Conservation (phyloP, 2,329 filamentous ascomycete species). For the Volutella citrinella region DNA sequence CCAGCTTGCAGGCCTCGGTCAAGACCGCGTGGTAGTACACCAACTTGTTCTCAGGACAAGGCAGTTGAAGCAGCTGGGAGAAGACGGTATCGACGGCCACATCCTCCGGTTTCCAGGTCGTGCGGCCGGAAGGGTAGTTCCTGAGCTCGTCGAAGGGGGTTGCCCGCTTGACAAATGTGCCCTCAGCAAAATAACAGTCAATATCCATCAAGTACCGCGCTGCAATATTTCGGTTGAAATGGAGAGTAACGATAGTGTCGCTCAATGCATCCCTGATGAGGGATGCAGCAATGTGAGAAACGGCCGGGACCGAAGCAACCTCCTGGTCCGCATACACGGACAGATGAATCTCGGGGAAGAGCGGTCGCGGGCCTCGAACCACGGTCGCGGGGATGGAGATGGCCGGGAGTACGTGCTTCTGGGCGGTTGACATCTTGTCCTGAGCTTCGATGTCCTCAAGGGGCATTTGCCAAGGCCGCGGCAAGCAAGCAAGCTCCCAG, state of each 20-base stretch:
- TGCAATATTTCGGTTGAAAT: slow-evolving; percentile 86
- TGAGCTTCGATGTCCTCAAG: slow-evolving; percentile 58
- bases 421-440: slow-evolving; percentile 55
- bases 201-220: slow-evolving; percentile 90
- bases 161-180: slow-evolving; percentile 89
- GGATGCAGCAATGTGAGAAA: slow-evolving; percentile 72
- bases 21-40: slow-evolving; percentile 96
- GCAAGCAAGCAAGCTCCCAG: slow-evolving; percentile 71
- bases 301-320: slow-evolving; percentile 80
- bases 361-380: slow-evolving; percentile 66
- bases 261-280: slow-evolving; percentile 81
- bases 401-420: slow-evolving; percentile 75
- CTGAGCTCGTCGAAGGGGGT: slow-evolving; percentile 88
- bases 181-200: slow-evolving; percentile 88
- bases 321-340: slow-evolving; percentile 90
- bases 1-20: slow-evolving; percentile 93
- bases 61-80: slow-evolving; percentile 87
- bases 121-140: slow-evolving; percentile 59
- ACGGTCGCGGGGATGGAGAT: slow-evolving; percentile 75
- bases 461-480: slow-evolving; percentile 66
- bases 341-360: slow-evolving; percentile 92
- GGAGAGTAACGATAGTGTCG: slow-evolving; percentile 90
- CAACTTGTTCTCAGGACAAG: slow-evolving; percentile 83
- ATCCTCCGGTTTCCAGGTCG: slow-evolving; percentile 97
- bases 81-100: slow-evolving; percentile 97